Evolutionary conservation across 2,329 filamentous ascomycete species (phyloP).

Genomic region (Zasmidium cellare): DNA sequence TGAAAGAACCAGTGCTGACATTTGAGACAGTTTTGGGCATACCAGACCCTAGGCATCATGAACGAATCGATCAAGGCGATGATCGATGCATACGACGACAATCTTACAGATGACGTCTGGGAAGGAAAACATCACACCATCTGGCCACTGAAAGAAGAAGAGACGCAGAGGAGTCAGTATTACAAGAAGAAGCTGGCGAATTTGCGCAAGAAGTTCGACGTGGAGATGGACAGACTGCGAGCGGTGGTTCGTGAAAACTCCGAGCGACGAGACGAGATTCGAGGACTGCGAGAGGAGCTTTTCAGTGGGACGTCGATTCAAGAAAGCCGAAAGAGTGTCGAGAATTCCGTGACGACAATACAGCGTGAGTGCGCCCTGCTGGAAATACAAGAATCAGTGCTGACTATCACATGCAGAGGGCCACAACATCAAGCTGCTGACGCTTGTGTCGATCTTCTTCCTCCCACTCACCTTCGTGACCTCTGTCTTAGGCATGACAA

Average conservation of each 20-base stretch:
- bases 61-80: conserved; percentile 62
- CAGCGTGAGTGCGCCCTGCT: conserved; percentile 37
- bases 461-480: conserved; percentile 63
- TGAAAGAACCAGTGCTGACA: not conserved
- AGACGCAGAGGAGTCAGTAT: conserved; percentile 46
- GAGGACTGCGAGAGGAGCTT: conserved; percentile 62
- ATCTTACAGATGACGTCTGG: conserved; percentile 61
- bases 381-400: no score
- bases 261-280: conserved; percentile 55
- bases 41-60: conserved; percentile 61
- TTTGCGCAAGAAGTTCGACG: conserved; percentile 52
- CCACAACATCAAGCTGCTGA: conserved; percentile 62
- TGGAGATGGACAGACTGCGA: conserved; percentile 53
- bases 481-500: conserved; percentile 56
- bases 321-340: conserved; percentile 61
- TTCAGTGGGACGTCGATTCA: conserved; percentile 65
- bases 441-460: conserved; percentile 62
- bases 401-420: conserved; percentile 42
- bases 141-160: conserved; percentile 55
- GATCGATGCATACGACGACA: conserved; percentile 57
- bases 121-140: conserved; percentile 55
- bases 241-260: conserved; percentile 42
- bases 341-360: conserved; percentile 52
- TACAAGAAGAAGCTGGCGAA: conserved; percentile 51
- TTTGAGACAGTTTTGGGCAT: conserved; percentile 55